Evolutionary conservation across 805 yeast species (phyloP).

Genomic region (Saccharomycopsis sp.): DNA sequence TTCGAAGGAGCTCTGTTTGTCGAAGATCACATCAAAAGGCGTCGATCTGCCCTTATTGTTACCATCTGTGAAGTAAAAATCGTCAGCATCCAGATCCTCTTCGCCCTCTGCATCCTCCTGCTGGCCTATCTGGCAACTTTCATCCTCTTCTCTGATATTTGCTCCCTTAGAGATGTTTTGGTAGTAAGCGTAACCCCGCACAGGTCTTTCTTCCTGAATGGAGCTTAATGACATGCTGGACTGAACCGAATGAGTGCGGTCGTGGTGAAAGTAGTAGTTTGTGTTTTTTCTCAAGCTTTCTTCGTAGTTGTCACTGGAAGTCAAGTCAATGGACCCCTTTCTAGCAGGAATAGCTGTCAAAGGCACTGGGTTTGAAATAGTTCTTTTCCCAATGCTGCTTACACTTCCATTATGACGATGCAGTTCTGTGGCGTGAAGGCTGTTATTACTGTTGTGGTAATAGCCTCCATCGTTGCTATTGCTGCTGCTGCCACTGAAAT

Average conservation of each 20-base stretch:
- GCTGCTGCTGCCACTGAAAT: background rate
- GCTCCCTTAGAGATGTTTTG: background rate
- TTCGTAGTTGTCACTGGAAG: conserved; percentile 5
- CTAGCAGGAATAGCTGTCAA: conserved; percentile 17
- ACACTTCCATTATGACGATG: conserved; percentile 2
- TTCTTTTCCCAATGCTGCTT: conserved; percentile 1
- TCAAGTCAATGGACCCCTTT: conserved; percentile 19
- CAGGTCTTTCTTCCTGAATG: background rate
- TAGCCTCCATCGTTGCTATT: background rate
- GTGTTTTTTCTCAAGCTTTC: conserved; percentile 8
- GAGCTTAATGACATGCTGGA: background rate
- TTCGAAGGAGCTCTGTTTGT: background rate
- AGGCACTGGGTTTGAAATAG: conserved; percentile 21
- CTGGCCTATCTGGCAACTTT: background rate
- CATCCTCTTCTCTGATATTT: background rate
- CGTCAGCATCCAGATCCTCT: conserved; percentile 7
- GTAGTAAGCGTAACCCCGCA: background rate
- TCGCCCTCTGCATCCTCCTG: conserved; percentile 4
- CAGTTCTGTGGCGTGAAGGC: background rate
- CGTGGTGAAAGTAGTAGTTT: conserved; percentile 17
- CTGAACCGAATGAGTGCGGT: conserved; percentile 2
- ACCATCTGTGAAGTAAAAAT: conserved; percentile 14
- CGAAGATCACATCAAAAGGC: conserved; percentile 18
- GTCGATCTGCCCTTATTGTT: conserved; percentile 1
- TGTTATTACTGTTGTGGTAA: background rate